These are phyloP conservation scores for Geotrichum europaeum DNA, from an alignment of 1,139 yeast species.

Conservation along the genomic window DNA sequence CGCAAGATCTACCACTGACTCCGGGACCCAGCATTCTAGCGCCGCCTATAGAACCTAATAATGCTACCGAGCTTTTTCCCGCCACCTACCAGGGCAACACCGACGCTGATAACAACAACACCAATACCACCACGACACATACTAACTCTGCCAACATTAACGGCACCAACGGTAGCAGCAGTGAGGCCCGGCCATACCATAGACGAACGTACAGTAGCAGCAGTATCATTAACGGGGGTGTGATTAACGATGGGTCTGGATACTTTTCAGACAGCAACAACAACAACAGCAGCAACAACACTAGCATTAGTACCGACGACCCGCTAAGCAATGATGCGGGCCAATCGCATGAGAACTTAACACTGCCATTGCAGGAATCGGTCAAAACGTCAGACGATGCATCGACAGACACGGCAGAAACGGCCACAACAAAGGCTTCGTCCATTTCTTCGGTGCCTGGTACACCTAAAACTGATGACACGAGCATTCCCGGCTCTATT, in stretches of 20 bases:
- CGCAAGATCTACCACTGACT: not conserved
- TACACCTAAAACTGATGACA: not conserved
- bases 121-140: not conserved
- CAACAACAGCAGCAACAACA: not conserved
- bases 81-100: conserved; percentile 2
- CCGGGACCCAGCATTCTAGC: conserved; percentile 20
- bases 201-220: conserved; percentile 15
- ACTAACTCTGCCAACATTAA: not conserved
- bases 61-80: not conserved
- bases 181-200: conserved; percentile 11
- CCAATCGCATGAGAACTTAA: not conserved
- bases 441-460: not conserved
- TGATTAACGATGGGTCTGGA: conserved; percentile 7
- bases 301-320: not conserved
- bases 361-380: not conserved
- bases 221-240: conserved; percentile 15
- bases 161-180: not conserved
- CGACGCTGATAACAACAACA: not conserved
- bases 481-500: not conserved
- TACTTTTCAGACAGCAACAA: conserved; percentile 1
- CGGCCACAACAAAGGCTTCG: not conserved
- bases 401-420: not conserved
- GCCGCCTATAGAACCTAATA: not conserved
- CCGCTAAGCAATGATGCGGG: not conserved
- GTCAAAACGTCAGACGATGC: not conserved